These are phyloP conservation scores for Lithospermum erythrorhizon DNA, from an alignment of 257 asterid species.

Conservation along the genomic window DNA sequence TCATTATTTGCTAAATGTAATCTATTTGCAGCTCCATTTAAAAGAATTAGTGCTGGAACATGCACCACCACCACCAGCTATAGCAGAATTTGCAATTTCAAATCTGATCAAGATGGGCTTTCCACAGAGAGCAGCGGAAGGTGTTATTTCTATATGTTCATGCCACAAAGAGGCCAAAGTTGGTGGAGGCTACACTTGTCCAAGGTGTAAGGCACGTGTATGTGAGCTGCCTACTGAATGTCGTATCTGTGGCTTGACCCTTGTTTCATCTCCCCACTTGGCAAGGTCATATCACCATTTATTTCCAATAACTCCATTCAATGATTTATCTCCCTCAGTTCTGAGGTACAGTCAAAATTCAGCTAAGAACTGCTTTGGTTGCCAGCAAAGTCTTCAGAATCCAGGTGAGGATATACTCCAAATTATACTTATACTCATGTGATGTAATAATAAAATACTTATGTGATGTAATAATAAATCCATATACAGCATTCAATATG, in stretches of 20 bases:
- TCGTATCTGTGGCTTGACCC: constrained; percentile 83
- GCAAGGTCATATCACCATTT: constrained; percentile 96
- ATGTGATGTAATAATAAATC: no score
- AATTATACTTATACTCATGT: background rate
- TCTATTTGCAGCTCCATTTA: constrained; percentile 52
- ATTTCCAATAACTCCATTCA: constrained; percentile 87
- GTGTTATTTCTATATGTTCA: constrained; percentile 79
- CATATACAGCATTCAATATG: no score
- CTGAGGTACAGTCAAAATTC: constrained; percentile 27
- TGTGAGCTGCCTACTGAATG: constrained; percentile 94
- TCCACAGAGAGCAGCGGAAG: constrained; percentile 96
- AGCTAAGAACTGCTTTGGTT: constrained; percentile 63
- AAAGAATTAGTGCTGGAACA: constrained; percentile 81
- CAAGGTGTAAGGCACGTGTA: constrained; percentile 89
- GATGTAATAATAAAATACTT: no score
- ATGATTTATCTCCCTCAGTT: constrained; percentile 54
- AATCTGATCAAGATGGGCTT: constrained; percentile 96
- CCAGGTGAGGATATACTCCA: constrained; percentile 38
- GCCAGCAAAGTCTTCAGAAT: constrained; percentile 71
- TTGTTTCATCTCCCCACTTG: constrained; percentile 93
- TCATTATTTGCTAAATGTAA: constrained; percentile 4
- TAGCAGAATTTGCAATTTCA: constrained; percentile 88
- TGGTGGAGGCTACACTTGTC: constrained; percentile 97
- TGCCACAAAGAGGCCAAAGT: constrained; percentile 91
- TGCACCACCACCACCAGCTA: constrained; percentile 99